These are phyloP conservation scores for Gigaspora rosea DNA, from an alignment of 192 early-diverging fungal genomes.

Conservation along the genomic window DNA sequence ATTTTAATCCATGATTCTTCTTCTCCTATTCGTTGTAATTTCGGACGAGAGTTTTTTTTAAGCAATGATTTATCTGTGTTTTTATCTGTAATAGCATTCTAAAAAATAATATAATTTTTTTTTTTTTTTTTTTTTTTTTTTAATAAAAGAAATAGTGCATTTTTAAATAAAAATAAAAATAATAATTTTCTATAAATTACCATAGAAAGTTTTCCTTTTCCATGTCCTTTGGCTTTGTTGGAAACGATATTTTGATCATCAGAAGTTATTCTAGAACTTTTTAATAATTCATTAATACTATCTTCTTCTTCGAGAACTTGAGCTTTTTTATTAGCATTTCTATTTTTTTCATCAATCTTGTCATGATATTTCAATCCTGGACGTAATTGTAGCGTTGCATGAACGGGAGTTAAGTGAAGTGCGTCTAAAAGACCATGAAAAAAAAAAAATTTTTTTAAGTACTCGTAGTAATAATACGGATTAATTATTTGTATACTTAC, in stretches of 20 bases:
- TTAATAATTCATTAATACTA: slow-evolving; percentile 41
- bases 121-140: too few species aligned
- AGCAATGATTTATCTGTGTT: slow-evolving; percentile 63
- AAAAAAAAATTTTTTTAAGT: slow-evolving; percentile 20
- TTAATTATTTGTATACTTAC: slow-evolving; percentile 41
- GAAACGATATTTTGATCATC: slow-evolving; percentile 40
- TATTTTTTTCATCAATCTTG: slow-evolving; percentile 82
- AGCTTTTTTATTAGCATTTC: slow-evolving; percentile 67
- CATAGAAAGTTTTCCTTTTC: not conserved
- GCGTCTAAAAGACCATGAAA: slow-evolving; percentile 68
- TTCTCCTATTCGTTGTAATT: slow-evolving; percentile 60
- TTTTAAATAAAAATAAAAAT: too few species aligned
- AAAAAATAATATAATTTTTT: slow-evolving; percentile 35
- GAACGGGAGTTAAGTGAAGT: slow-evolving; percentile 84
- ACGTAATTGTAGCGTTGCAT: slow-evolving; percentile 75
- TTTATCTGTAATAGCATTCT: slow-evolving; percentile 59
- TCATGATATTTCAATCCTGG: slow-evolving; percentile 91
- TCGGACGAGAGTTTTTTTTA: slow-evolving; percentile 62
- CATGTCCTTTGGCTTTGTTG: not conserved
- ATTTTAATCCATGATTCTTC: slow-evolving; percentile 76
- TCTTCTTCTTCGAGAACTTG: slow-evolving; percentile 69
- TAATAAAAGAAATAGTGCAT: too few species aligned
- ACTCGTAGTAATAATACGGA: not conserved
- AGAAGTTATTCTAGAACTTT: slow-evolving; percentile 37
- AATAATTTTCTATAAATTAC: not conserved